Evolutionary conservation across 1,284 basidiomycete genomes (phyloP).

Genomic region (Paramarasmius palmivorus): DNA sequence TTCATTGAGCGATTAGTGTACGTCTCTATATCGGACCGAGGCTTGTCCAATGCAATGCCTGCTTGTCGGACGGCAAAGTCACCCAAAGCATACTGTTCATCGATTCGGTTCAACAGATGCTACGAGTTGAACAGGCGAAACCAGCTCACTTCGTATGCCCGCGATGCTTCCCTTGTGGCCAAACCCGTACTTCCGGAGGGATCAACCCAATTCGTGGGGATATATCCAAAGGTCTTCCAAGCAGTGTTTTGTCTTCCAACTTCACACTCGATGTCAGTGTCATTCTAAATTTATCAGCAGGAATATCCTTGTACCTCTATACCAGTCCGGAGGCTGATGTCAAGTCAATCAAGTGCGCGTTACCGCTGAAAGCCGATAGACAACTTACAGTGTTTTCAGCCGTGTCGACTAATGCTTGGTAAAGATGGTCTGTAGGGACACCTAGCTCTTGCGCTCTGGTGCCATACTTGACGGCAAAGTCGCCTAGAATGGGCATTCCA

Average conservation of each 20-base stretch:
- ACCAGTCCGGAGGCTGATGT: conserved; percentile 48
- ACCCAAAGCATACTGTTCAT: conserved; percentile 48
- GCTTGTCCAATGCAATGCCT: conserved; percentile 37
- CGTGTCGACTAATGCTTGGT: conserved; percentile 48
- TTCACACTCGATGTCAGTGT: conserved; percentile 14
- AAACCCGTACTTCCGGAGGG: conserved; percentile 46
- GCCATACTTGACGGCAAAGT: conserved; percentile 50
- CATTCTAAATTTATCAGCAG: background rate
- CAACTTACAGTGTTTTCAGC: conserved; percentile 48
- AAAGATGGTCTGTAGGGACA: conserved; percentile 44
- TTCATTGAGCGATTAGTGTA: conserved; percentile 53
- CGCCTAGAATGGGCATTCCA: conserved; percentile 51
- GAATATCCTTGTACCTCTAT: conserved; percentile 32
- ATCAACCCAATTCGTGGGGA: conserved; percentile 48
- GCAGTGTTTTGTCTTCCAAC: conserved; percentile 52
- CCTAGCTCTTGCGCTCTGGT: conserved; percentile 35
- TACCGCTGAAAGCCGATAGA: background rate
- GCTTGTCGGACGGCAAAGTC: conserved; percentile 55
- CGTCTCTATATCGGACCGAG: conserved; percentile 34
- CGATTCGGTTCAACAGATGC: too few relatives aligned
- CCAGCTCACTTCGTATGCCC: conserved; percentile 40
- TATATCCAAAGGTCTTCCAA: conserved; percentile 49
- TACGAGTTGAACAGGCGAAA: too few relatives aligned
- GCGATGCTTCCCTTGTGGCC: conserved; percentile 47
- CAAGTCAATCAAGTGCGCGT: conserved; percentile 5